Conservation (phyloP, 2,329 filamentous ascomycete species). For the Akanthomyces lecanii region DNA sequence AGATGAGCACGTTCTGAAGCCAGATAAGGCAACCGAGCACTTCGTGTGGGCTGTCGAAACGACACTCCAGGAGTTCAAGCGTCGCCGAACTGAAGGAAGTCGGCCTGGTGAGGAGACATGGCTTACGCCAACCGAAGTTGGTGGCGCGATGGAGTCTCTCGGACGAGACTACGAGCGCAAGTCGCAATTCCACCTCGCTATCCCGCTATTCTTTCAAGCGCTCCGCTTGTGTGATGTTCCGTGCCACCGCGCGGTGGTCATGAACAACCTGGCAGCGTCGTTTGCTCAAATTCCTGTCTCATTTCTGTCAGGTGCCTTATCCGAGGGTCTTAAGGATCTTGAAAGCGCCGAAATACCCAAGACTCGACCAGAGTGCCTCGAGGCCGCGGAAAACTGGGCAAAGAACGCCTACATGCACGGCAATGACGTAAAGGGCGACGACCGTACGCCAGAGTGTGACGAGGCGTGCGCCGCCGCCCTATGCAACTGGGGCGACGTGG, state of each 20-base stretch:
- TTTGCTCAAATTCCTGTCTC: constrained; percentile 62
- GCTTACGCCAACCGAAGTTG: constrained; percentile 67
- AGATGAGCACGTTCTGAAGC: constrained; percentile 68
- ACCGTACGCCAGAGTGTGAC: constrained; percentile 75
- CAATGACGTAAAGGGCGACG: constrained; percentile 58
- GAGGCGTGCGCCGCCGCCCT: constrained; percentile 75
- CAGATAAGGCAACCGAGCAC: constrained; percentile 66
- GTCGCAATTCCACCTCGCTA: constrained; percentile 73
- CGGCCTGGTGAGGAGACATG: constrained; percentile 68
- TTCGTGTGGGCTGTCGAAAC: constrained; percentile 81
- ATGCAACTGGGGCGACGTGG: constrained; percentile 84
- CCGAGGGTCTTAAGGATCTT: constrained; percentile 27
- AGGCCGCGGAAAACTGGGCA: constrained; percentile 74
- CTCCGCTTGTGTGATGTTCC: constrained; percentile 60
- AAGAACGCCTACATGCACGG: constrained; percentile 68
- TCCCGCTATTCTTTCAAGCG: constrained; percentile 83
- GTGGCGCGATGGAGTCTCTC: constrained; percentile 70
- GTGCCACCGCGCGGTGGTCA: constrained; percentile 79
- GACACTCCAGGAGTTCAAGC: constrained; percentile 66
- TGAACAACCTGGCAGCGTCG: constrained; percentile 76
- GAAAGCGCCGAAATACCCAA: constrained; percentile 30
- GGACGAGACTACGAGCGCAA: constrained; percentile 71
- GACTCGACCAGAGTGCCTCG: constrained; percentile 58
- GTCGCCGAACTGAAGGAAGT: constrained; percentile 62
- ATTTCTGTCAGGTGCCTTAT: constrained; percentile 25